A percentile compares a stretch with the other conserved stretches of the same genome.
These are phyloP conservation scores for Microsporum canis DNA, from an alignment of 2,329 filamentous ascomycete species.

Conservation along the genomic window DNA sequence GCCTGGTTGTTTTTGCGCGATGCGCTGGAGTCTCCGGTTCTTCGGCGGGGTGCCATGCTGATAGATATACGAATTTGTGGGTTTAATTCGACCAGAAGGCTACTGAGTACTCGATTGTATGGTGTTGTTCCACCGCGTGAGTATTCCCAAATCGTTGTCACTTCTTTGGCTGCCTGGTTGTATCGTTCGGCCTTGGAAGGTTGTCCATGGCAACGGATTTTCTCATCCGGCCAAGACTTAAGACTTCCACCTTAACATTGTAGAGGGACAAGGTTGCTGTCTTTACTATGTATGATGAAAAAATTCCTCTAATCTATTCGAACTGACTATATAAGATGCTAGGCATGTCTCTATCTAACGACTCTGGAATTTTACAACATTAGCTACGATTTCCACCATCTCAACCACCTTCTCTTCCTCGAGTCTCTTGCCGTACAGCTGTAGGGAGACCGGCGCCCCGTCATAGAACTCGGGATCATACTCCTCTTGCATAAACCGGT, in stretches of 20 bases:
- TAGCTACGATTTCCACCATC: conserved; percentile 27
- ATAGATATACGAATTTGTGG: neutral
- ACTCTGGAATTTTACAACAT: conserved; percentile 15
- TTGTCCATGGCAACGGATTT: conserved; percentile 12
- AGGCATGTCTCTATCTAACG: neutral
- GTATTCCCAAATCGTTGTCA: no score
- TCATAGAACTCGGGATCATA: conserved; percentile 23
- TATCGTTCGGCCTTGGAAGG: neutral
- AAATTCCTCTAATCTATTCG: no score
- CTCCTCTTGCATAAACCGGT: conserved; percentile 20
- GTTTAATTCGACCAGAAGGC: neutral
- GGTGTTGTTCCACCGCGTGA: no score
- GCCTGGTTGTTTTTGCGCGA: conserved; percentile 38
- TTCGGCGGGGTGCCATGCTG: conserved; percentile 34
- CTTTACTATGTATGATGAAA: no score
- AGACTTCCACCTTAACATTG: neutral
- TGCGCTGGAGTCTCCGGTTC: conserved; percentile 26
- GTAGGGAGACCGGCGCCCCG: conserved; percentile 22
- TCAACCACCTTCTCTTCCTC: conserved; percentile 28
- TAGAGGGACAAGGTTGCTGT: no score
- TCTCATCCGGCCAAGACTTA: neutral
- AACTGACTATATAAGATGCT: no score
- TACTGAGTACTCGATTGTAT: neutral
- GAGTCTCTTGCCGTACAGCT: conserved; percentile 19
- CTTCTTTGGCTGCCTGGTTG: neutral